Evolutionary conservation across 164 flowering plant species (phyloP).

Genomic region (Echeveria elegans): DNA sequence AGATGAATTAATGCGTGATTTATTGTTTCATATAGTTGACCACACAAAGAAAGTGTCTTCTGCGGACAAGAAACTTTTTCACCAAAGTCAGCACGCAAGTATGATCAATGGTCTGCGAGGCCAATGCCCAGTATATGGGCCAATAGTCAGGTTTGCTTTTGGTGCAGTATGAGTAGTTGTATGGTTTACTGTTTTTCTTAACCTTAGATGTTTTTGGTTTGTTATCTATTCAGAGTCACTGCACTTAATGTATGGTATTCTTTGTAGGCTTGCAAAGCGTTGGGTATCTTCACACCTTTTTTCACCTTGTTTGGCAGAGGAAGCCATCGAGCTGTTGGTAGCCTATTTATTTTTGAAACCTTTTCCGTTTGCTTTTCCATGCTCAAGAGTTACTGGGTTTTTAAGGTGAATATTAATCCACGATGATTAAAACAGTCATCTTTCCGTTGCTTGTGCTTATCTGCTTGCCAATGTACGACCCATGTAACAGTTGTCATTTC

Average conservation of each 20-base stretch:
- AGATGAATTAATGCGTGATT: neutral
- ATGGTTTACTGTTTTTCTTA: neutral
- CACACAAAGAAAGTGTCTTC: conserved; percentile 35
- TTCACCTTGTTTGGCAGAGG: conserved; percentile 62
- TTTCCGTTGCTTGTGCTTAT: neutral
- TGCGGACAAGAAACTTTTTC: conserved; percentile 51
- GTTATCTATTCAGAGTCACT: neutral
- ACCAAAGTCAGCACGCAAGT: conserved; percentile 76
- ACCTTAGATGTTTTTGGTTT: neutral
- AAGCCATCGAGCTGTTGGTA: conserved; percentile 81
- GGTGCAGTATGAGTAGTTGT: neutral
- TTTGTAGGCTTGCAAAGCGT: conserved; percentile 85
- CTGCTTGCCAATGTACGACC: neutral
- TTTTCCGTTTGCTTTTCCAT: conserved; percentile 65
- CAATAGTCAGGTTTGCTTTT: conserved; percentile 61
- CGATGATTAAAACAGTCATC: neutral
- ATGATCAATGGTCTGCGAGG: conserved; percentile 91
- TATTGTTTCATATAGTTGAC: conserved; percentile 29
- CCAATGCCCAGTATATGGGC: conserved; percentile 61
- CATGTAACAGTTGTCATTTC: neutral
- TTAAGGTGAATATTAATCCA: conserved; percentile 42
- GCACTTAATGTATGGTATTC: conserved; percentile 4
- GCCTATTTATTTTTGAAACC: conserved; percentile 76
- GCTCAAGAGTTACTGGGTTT: conserved; percentile 84
- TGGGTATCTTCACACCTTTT: conserved; percentile 97